phyloP scores from a whole-genome alignment of 345 rosid genomes.

The Excoecaria agallocha region DNA sequence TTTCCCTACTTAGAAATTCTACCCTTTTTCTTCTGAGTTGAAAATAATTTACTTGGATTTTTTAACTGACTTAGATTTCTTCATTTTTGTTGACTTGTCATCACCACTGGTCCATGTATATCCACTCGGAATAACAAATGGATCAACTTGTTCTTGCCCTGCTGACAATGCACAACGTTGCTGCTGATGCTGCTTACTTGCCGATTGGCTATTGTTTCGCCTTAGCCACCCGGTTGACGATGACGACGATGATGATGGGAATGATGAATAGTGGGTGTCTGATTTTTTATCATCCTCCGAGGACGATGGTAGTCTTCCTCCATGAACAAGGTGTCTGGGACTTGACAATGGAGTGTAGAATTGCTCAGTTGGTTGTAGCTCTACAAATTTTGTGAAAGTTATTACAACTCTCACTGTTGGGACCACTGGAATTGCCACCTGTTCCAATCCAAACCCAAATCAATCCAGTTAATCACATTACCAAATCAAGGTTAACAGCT shows the following conservation, averaged over 20 bases:
- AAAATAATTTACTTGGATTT: constrained; percentile 19
- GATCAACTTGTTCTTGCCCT: constrained; percentile 38
- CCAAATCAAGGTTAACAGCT: background rate
- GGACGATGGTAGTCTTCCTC: constrained; percentile 24
- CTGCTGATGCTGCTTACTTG: constrained; percentile 45
- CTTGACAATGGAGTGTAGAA: constrained; percentile 95
- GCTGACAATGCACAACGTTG: constrained; percentile 18
- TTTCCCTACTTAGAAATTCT: background rate
- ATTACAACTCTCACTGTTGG: constrained; percentile 94
- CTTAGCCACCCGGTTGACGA: constrained; percentile 48
- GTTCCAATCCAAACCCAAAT: constrained; percentile 19
- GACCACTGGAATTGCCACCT: constrained; percentile 97
- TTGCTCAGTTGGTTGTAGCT: constrained; percentile 66
- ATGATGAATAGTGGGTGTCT: constrained; percentile 30
- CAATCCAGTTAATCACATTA: background rate
- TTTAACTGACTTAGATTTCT: constrained; percentile 30
- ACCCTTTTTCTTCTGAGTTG: no score
- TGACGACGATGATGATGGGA: constrained; percentile 31
- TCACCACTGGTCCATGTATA: constrained; percentile 59
- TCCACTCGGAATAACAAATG: constrained; percentile 81
- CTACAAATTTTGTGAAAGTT: constrained; percentile 89
- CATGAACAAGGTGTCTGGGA: constrained; percentile 44
- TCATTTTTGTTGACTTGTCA: constrained; percentile 22
- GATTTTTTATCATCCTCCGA: constrained; percentile 44
- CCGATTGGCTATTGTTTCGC: constrained; percentile 47